Evolutionary conservation across 192 early-diverging fungal genomes (phyloP).

Genomic region (Cetraspora pellucida): DNA sequence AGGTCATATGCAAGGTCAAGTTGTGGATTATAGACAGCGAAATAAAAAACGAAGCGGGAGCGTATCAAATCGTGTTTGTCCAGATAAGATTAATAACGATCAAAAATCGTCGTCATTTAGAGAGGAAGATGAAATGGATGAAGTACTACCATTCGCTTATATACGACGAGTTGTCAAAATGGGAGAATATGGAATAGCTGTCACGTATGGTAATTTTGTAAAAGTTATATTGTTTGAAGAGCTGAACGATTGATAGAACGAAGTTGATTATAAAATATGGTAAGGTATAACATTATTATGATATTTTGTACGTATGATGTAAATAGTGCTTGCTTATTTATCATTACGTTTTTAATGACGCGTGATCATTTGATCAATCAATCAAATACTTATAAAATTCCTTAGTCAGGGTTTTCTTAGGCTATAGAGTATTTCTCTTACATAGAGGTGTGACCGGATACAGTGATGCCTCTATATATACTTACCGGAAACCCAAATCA

Average conservation of each 20-base stretch:
- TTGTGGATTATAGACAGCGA: slow-evolving; percentile 22
- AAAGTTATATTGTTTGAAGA: slow-evolving; percentile 29
- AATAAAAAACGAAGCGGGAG: neutral
- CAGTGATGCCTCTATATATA: too few species aligned
- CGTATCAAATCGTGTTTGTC: neutral
- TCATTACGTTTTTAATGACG: too few species aligned
- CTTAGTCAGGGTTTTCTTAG: too few species aligned
- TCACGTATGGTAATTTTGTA: slow-evolving; percentile 33
- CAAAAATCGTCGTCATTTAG: neutral
- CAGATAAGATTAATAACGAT: slow-evolving; percentile 15
- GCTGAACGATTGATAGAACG: neutral
- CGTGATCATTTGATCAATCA: too few species aligned
- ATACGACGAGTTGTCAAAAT: slow-evolving; percentile 33
- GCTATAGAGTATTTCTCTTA: too few species aligned
- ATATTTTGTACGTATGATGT: too few species aligned
- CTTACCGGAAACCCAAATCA: too few species aligned
- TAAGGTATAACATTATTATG: too few species aligned
- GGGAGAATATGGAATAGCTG: slow-evolving; percentile 23
- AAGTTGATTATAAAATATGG: too few species aligned
- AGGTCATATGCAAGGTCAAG: slow-evolving; percentile 4
- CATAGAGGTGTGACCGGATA: too few species aligned
- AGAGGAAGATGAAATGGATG: slow-evolving; percentile 32
- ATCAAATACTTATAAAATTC: too few species aligned
- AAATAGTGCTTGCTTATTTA: too few species aligned
- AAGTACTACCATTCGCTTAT: slow-evolving; percentile 29